These are phyloP conservation scores for Ochetophila trinervis DNA, from an alignment of 306 rosid species.

Conservation along the genomic window DNA sequence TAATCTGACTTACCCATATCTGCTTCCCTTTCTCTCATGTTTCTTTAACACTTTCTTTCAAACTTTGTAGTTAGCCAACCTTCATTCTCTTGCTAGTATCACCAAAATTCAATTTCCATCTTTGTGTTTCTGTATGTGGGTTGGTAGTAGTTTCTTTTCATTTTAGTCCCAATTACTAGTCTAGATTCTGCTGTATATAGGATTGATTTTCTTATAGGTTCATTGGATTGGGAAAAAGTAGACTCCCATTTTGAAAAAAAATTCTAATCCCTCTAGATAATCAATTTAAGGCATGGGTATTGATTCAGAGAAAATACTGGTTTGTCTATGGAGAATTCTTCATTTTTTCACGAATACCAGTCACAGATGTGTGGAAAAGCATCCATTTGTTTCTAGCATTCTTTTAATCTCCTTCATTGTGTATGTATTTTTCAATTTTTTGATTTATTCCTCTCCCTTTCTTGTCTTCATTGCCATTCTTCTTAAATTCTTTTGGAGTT, in stretches of 20 bases:
- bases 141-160: not conserved
- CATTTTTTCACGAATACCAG: slow-evolving; percentile 33
- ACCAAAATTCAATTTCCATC: slow-evolving; percentile 2
- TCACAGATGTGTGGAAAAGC: slow-evolving; percentile 34
- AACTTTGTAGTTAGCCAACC: not conserved
- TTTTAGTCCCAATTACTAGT: too few relatives aligned
- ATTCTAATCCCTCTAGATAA: too few relatives aligned
- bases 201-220: too few relatives aligned
- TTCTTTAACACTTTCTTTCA: slow-evolving; percentile 12
- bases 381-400: slow-evolving; percentile 45
- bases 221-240: too few relatives aligned
- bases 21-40: slow-evolving; percentile 20
- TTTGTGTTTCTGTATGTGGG: not conserved
- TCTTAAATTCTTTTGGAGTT: slow-evolving; percentile 63
- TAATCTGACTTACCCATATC: not conserved
- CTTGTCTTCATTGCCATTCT: slow-evolving; percentile 46
- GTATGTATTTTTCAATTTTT: slow-evolving; percentile 43
- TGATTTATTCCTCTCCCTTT: slow-evolving; percentile 62
- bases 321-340: slow-evolving; percentile 34
- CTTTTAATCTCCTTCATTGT: slow-evolving; percentile 23
- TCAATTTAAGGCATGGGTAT: slow-evolving; percentile 46
- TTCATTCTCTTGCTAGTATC: not conserved
- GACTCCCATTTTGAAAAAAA: too few relatives aligned
- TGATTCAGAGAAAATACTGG: slow-evolving; percentile 43
- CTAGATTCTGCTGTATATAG: too few relatives aligned